phyloP scores from a whole-genome alignment of 2,329 filamentous ascomycete species.

The Tolypocladium tundrense region DNA sequence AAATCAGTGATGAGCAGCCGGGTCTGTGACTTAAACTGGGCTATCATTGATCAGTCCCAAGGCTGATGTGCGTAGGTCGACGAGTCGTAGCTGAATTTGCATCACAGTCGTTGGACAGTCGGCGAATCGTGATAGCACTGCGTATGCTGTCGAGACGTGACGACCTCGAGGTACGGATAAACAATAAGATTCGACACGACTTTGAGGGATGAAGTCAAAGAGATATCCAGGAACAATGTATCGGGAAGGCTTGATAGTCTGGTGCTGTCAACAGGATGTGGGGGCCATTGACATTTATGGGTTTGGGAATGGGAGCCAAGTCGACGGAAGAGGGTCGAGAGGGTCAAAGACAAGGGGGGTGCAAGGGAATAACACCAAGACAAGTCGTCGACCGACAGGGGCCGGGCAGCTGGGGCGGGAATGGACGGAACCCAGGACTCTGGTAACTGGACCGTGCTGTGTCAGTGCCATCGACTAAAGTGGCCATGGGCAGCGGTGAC shows the following conservation, averaged over 20 bases:
- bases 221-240: background rate
- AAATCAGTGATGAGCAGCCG: background rate
- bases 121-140: background rate
- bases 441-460: slow-evolving; percentile 7
- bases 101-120: background rate
- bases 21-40: background rate
- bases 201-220: background rate
- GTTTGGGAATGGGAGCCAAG: slow-evolving; percentile 12
- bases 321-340: background rate
- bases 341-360: slow-evolving; percentile 1
- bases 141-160: background rate
- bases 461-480: slow-evolving; percentile 7
- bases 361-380: slow-evolving; percentile 2
- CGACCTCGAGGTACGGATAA: background rate
- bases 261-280: slow-evolving; percentile 7
- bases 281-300: slow-evolving; percentile 23
- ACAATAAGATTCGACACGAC: background rate
- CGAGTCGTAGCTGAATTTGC: background rate
- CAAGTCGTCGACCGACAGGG: slow-evolving; percentile 5
- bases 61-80: background rate
- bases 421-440: slow-evolving; percentile 9
- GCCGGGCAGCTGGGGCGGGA: slow-evolving; percentile 6
- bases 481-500: slow-evolving; percentile 5
- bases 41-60: background rate
- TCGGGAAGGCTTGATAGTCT: background rate